phyloP scores from a whole-genome alignment of 1,139 yeast species.

The Trichomonascaceae sp. region DNA sequence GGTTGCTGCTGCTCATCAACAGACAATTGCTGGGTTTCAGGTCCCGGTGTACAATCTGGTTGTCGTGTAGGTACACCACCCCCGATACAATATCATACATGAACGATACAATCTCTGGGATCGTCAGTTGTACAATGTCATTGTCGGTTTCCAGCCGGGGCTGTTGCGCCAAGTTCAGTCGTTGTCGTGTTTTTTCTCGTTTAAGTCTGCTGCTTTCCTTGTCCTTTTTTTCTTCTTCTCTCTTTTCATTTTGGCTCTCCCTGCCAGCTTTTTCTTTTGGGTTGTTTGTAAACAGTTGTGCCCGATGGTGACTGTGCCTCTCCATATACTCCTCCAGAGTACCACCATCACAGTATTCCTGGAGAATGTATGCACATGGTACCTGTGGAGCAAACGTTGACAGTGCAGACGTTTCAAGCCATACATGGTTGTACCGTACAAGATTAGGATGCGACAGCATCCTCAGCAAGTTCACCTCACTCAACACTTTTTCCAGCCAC shows the following conservation, averaged over 20 bases:
- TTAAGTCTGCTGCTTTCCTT: background rate
- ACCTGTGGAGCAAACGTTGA: slow-evolving; percentile 46
- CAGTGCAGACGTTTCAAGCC: slow-evolving; percentile 66
- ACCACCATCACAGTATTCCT: slow-evolving; percentile 83
- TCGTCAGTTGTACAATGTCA: slow-evolving; percentile 22
- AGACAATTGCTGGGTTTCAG: slow-evolving; percentile 81
- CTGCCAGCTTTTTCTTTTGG: slow-evolving; percentile 1
- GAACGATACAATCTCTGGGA: slow-evolving; percentile 47
- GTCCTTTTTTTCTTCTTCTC: slow-evolving; percentile 6
- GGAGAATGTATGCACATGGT: slow-evolving; percentile 74
- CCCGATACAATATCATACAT: slow-evolving; percentile 59
- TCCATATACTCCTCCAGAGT: slow-evolving; percentile 53
- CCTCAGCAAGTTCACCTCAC: slow-evolving; percentile 58
- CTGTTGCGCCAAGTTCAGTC: background rate
- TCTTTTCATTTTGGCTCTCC: slow-evolving; percentile 1
- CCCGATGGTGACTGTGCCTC: slow-evolving; percentile 1
- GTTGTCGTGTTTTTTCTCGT: background rate
- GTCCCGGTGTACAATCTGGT: slow-evolving; percentile 74
- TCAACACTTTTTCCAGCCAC: slow-evolving; percentile 55
- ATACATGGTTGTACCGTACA: slow-evolving; percentile 79
- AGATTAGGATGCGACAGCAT: slow-evolving; percentile 45
- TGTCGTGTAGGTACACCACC: slow-evolving; percentile 53
- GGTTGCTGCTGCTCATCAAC: slow-evolving; percentile 31
- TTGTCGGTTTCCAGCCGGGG: slow-evolving; percentile 2
- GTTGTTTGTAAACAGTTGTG: background rate